Evolutionary conservation across 257 asterid genomes (phyloP).

Genomic region (Solanum bulbocastanum): DNA sequence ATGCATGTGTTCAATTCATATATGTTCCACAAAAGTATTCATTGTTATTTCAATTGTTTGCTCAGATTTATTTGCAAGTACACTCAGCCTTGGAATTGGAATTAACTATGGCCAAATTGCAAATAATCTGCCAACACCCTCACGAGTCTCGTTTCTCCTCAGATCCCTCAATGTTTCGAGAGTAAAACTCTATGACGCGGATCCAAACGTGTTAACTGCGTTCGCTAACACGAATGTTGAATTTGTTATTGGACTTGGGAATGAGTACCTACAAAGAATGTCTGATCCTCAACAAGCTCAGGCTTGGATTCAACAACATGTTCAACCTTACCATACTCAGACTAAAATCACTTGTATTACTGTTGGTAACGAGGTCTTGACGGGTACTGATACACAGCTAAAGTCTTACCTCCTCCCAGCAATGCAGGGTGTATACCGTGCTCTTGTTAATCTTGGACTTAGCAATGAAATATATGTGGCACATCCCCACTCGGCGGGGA

Average conservation of each 20-base stretch:
- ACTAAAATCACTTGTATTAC: slow-evolving; percentile 65
- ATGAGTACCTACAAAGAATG: slow-evolving; percentile 48
- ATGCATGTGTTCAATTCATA: neutral
- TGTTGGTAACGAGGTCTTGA: slow-evolving; percentile 74
- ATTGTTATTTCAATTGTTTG: neutral
- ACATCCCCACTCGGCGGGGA: slow-evolving; percentile 56
- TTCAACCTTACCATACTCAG: slow-evolving; percentile 52
- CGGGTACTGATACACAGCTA: slow-evolving; percentile 36
- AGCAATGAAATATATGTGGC: slow-evolving; percentile 39
- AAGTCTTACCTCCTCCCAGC: slow-evolving; percentile 60
- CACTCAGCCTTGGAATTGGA: slow-evolving; percentile 43
- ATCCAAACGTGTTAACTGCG: slow-evolving; percentile 56
- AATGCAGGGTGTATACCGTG: slow-evolving; percentile 41
- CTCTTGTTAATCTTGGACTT: slow-evolving; percentile 46
- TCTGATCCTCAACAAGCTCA: slow-evolving; percentile 62
- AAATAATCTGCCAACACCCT: slow-evolving; percentile 64
- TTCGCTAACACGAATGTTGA: slow-evolving; percentile 59
- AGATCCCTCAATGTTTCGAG: slow-evolving; percentile 46
- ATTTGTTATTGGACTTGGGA: slow-evolving; percentile 64
- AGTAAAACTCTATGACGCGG: slow-evolving; percentile 78
- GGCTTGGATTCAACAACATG: slow-evolving; percentile 58
- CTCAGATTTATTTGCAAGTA: slow-evolving; percentile 24
- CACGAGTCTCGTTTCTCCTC: slow-evolving; percentile 58
- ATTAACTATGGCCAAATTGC: slow-evolving; percentile 92
- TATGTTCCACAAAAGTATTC: neutral